A percentile compares a stretch with the other conserved stretches of the same genome.
Conservation (phyloP, 2,329 filamentous ascomycete genomes). For the Aspergillus viridinutans region DNA sequence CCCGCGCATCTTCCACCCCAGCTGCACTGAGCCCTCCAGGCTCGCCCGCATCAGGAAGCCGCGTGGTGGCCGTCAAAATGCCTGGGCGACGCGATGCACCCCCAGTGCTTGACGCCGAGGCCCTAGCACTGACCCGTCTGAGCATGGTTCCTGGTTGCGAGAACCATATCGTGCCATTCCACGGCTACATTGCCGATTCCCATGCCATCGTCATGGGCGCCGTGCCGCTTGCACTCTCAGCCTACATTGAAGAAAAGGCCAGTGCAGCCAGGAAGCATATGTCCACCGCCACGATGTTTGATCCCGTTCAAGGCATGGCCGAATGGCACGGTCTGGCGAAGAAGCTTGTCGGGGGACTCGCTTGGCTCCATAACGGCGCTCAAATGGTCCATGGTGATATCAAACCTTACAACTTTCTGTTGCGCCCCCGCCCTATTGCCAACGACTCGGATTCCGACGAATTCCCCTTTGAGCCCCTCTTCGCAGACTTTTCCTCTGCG, state of each 20-base stretch:
- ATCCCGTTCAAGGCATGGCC: slow-evolving; percentile 40
- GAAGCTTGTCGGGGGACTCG: slow-evolving; percentile 38
- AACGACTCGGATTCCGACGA: slow-evolving; percentile 6
- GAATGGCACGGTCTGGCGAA: slow-evolving; percentile 40
- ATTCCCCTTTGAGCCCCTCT: slow-evolving; percentile 40
- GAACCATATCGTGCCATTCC: slow-evolving; percentile 41
- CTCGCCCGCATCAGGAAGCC: slow-evolving; percentile 29
- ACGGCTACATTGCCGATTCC: slow-evolving; percentile 37
- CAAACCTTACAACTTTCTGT: slow-evolving; percentile 45
- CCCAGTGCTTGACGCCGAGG: slow-evolving; percentile 41
- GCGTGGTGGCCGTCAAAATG: slow-evolving; percentile 43
- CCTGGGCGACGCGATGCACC: slow-evolving; percentile 39
- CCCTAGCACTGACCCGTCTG: slow-evolving; percentile 39
- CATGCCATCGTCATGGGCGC: slow-evolving; percentile 43
- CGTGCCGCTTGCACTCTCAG: slow-evolving; percentile 40
- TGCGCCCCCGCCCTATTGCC: slow-evolving; percentile 23
- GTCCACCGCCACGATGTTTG: slow-evolving; percentile 42
- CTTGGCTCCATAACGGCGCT: slow-evolving; percentile 40
- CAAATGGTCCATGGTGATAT: slow-evolving; percentile 47
- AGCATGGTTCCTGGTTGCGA: slow-evolving; percentile 29
- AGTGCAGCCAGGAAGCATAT: slow-evolving; percentile 24
- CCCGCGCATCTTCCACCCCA: slow-evolving; percentile 11
- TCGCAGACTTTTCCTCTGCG: slow-evolving; percentile 44
- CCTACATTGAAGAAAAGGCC: slow-evolving; percentile 37
- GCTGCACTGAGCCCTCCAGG: slow-evolving; percentile 29